A percentile compares a stretch with the other conserved stretches of the same genome.
Evolutionary conservation across 2,329 filamentous ascomycete genomes (phyloP).

Genomic region (Byssoonygena ceratinophila): DNA sequence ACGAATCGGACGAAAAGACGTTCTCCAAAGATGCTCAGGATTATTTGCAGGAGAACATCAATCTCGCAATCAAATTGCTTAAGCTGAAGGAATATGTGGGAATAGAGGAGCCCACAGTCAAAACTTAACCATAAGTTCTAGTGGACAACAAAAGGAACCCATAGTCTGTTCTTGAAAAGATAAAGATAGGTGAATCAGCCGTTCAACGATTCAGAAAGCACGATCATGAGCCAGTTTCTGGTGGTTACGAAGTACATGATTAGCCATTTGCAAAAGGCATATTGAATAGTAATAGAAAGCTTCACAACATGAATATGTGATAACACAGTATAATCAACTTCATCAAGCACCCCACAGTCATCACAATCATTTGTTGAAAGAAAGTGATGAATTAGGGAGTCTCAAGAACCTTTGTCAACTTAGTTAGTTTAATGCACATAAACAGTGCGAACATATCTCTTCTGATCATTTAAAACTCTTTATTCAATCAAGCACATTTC

Average conservation of each 20-base stretch:
- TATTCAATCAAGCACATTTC: too few relatives aligned
- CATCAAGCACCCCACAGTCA: too few relatives aligned
- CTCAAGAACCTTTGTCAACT: too few relatives aligned
- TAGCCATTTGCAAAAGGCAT: neutral
- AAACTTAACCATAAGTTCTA: slow-evolving; percentile 56
- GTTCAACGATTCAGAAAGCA: neutral
- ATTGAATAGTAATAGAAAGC: neutral
- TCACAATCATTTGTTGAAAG: too few relatives aligned
- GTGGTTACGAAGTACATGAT: slow-evolving; percentile 3
- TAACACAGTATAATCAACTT: too few relatives aligned
- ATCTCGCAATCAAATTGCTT: slow-evolving; percentile 71
- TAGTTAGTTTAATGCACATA: too few relatives aligned
- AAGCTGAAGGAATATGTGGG: slow-evolving; percentile 92
- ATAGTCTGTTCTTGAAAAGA: neutral
- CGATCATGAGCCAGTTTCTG: neutral
- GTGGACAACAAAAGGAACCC: neutral
- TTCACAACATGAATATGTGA: too few relatives aligned
- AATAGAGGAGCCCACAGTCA: slow-evolving; percentile 87
- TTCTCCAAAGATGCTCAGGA: slow-evolving; percentile 80
- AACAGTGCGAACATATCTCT: too few relatives aligned
- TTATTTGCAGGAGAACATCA: slow-evolving; percentile 82
- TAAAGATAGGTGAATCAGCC: too few relatives aligned
- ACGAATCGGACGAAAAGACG: slow-evolving; percentile 68
- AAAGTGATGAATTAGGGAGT: too few relatives aligned
- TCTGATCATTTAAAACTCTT: too few relatives aligned